These are phyloP conservation scores for Hortaea sp. DNA, from an alignment of 2,329 filamentous ascomycete genomes.

Conservation along the genomic window DNA sequence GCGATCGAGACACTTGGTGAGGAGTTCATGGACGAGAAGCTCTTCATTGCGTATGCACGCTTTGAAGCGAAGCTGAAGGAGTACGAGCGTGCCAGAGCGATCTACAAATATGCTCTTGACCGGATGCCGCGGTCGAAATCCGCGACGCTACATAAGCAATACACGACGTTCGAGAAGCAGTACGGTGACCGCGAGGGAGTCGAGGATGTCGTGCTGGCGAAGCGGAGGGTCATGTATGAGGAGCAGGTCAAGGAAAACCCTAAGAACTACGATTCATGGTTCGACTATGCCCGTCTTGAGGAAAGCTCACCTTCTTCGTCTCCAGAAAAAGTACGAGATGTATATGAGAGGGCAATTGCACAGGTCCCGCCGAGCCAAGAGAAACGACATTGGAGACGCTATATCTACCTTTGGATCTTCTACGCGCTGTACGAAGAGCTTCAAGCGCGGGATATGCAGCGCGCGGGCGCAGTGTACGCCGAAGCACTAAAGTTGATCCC, in stretches of 20 bases:
- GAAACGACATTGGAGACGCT: constrained; percentile 93
- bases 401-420: constrained; percentile 97
- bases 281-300: constrained; percentile 86
- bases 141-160: constrained; percentile 76
- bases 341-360: constrained; percentile 91
- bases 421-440: constrained; percentile 94
- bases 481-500: constrained; percentile 81
- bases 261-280: constrained; percentile 96
- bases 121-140: constrained; percentile 82
- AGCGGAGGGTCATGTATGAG: constrained; percentile 86
- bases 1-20: constrained; percentile 86
- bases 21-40: constrained; percentile 88
- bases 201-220: constrained; percentile 91
- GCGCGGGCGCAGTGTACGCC: constrained; percentile 82
- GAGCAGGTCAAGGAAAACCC: constrained; percentile 87
- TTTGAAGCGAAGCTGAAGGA: constrained; percentile 94
- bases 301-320: constrained; percentile 63
- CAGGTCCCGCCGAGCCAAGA: constrained; percentile 92
- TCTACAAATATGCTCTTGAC: constrained; percentile 94
- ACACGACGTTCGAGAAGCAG: constrained; percentile 97
- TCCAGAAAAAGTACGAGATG: constrained; percentile 72
- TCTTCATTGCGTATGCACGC: constrained; percentile 91
- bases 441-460: constrained; percentile 64
- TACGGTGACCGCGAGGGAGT: constrained; percentile 89
- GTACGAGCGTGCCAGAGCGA: constrained; percentile 83